Conservation (phyloP, 1,139 yeast species). For the Candida gigantensis region DNA sequence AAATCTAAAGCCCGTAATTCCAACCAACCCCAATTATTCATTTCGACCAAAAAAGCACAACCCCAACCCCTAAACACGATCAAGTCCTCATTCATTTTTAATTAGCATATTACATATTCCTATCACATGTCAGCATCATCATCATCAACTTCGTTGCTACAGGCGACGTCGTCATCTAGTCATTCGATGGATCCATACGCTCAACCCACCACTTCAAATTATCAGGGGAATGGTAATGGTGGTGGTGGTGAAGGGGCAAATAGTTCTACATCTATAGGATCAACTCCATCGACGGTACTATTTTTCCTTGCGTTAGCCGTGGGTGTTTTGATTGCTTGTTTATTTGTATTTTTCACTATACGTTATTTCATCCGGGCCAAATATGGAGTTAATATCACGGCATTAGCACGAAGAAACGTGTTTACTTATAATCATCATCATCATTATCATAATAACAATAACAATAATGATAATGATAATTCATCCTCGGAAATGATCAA, state of each 20-base stretch:
- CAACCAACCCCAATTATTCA: too few relatives aligned
- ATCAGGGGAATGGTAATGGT: too few relatives aligned
- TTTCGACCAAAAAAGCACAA: too few relatives aligned
- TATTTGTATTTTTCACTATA: slow-evolving; percentile 59
- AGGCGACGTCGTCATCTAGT: not conserved
- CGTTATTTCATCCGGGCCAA: slow-evolving; percentile 58
- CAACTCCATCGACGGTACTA: slow-evolving; percentile 58
- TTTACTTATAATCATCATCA: slow-evolving; percentile 1
- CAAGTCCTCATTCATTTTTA: too few relatives aligned
- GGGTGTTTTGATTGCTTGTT: slow-evolving; percentile 56
- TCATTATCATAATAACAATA: not conserved
- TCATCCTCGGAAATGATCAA: slow-evolving; percentile 1
- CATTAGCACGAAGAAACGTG: slow-evolving; percentile 20
- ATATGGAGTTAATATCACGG: slow-evolving; percentile 55
- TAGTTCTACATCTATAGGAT: too few relatives aligned
- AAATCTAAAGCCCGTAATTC: too few relatives aligned
- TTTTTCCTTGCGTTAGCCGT: slow-evolving; percentile 64
- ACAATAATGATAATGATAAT: not conserved
- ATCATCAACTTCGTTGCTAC: not conserved
- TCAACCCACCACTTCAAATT: too few relatives aligned
- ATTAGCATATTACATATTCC: too few relatives aligned
- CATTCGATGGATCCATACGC: too few relatives aligned
- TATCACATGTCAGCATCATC: not conserved
- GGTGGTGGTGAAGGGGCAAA: too few relatives aligned
- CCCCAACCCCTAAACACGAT: too few relatives aligned